Percentiles rank a stretch among this genome's conserved stretches.
Evolutionary conservation across 1,284 basidiomycete species (phyloP).

Genomic region (Tilletia caries): DNA sequence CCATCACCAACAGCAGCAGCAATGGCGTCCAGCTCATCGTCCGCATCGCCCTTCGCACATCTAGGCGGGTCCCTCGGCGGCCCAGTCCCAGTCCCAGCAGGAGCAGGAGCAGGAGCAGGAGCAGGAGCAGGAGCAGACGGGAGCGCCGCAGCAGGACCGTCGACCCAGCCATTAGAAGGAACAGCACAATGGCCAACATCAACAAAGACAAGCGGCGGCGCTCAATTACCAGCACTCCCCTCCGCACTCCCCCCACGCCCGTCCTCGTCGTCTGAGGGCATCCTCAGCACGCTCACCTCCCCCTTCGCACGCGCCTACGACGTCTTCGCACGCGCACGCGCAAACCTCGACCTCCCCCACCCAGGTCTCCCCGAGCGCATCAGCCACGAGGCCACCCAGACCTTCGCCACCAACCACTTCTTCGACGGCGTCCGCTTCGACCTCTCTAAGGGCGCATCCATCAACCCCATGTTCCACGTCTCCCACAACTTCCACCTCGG

Average conservation of each 20-base stretch:
- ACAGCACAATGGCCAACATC: background rate
- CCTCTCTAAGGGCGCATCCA: conserved; percentile 86
- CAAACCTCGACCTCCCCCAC: conserved; percentile 42
- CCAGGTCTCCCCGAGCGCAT: conserved; percentile 50
- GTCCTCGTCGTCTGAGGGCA: too few relatives aligned
- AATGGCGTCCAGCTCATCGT: conserved; percentile 7
- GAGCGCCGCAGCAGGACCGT: background rate
- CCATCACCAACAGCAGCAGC: background rate
- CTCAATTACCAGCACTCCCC: background rate
- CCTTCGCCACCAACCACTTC: conserved; percentile 75
- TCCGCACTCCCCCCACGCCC: background rate
- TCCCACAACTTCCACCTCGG: conserved; percentile 91
- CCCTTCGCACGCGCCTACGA: background rate
- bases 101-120: too few relatives aligned
- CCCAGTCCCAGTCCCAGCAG: background rate
- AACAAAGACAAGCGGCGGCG: background rate
- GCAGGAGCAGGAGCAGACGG: too few relatives aligned
- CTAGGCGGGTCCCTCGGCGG: background rate
- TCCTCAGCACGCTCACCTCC: background rate
- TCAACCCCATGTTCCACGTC: conserved; percentile 94
- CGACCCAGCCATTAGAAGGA: background rate
- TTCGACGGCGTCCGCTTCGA: conserved; percentile 97
- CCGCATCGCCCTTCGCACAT: background rate
- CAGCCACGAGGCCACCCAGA: conserved; percentile 51
- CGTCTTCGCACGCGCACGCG: background rate